phyloP scores from a whole-genome alignment of 2,329 filamentous ascomycete genomes.

The Huntiella omanensis region DNA sequence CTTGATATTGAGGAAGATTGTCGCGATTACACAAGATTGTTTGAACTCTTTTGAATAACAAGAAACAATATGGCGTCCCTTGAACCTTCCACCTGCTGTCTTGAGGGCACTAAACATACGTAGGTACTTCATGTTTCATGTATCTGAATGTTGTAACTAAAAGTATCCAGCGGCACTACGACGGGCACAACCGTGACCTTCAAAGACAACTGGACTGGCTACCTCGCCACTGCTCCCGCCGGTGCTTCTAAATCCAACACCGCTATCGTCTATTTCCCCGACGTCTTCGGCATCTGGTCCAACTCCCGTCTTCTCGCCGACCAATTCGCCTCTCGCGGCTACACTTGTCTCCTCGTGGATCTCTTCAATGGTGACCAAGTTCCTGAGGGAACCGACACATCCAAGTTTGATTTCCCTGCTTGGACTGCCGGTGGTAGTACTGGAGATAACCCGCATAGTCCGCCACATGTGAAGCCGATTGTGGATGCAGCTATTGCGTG shows the following conservation, averaged over 20 bases:
- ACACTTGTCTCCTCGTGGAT: slow-evolving; percentile 18
- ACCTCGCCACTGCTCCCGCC: slow-evolving; percentile 27
- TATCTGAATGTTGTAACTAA: not conserved
- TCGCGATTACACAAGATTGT: too few relatives aligned
- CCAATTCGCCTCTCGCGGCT: slow-evolving; percentile 18
- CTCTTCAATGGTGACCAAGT: slow-evolving; percentile 18
- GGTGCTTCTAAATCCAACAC: slow-evolving; percentile 15
- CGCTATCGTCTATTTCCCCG: slow-evolving; percentile 27
- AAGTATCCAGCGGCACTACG: slow-evolving; percentile 25
- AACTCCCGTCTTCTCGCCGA: slow-evolving; percentile 22
- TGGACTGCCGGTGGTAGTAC: slow-evolving; percentile 22
- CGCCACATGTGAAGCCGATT: slow-evolving; percentile 17
- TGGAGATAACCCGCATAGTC: slow-evolving; percentile 27
- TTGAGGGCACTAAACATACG: slow-evolving; percentile 32
- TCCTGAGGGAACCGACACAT: not conserved
- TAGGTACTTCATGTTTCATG: slow-evolving; percentile 18
- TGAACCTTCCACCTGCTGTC: slow-evolving; percentile 33
- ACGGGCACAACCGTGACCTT: slow-evolving; percentile 28
- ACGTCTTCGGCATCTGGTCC: slow-evolving; percentile 32
- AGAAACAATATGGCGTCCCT: slow-evolving; percentile 31
- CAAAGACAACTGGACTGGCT: slow-evolving; percentile 26
- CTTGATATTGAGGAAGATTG: too few relatives aligned
- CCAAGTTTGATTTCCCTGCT: slow-evolving; percentile 25
- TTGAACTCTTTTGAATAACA: not conserved
- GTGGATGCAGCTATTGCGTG: slow-evolving; percentile 27